These are phyloP conservation scores for Diaporthe humulicola DNA, from an alignment of 2,329 filamentous ascomycete species.

Conservation along the genomic window DNA sequence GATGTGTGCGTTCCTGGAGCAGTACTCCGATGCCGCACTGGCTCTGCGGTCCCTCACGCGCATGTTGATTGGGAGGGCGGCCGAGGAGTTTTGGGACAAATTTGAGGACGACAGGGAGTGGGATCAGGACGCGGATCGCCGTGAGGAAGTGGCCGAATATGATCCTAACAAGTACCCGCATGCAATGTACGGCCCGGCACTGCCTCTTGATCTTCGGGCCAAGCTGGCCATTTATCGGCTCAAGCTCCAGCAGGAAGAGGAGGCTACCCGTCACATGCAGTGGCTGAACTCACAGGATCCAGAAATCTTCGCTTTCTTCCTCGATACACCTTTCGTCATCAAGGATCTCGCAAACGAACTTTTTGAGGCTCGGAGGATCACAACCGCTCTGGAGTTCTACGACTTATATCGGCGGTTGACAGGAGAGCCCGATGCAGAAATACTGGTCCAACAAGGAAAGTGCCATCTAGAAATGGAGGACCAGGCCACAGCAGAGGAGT, in stretches of 20 bases:
- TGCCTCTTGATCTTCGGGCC: slow-evolving; percentile 86
- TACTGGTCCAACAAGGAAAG: slow-evolving; percentile 69
- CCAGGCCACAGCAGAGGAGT: slow-evolving; percentile 79
- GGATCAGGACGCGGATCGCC: slow-evolving; percentile 80
- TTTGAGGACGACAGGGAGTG: slow-evolving; percentile 88
- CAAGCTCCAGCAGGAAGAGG: slow-evolving; percentile 74
- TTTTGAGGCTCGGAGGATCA: slow-evolving; percentile 51
- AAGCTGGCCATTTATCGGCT: slow-evolving; percentile 89
- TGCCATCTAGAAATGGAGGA: slow-evolving; percentile 78
- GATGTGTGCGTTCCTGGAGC: slow-evolving; percentile 75
- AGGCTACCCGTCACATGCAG: slow-evolving; percentile 81
- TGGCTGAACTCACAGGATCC: slow-evolving; percentile 76
- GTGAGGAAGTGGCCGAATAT: slow-evolving; percentile 73
- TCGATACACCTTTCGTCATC: slow-evolving; percentile 83
- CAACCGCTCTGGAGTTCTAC: slow-evolving; percentile 68
- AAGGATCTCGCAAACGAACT: slow-evolving; percentile 72
- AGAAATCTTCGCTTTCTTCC: slow-evolving; percentile 63
- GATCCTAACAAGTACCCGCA: slow-evolving; percentile 63
- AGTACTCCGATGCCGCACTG: slow-evolving; percentile 75
- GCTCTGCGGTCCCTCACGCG: slow-evolving; percentile 80
- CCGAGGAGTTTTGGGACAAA: slow-evolving; percentile 83
- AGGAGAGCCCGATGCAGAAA: slow-evolving; percentile 63
- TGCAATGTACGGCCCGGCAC: slow-evolving; percentile 76
- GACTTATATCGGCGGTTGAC: slow-evolving; percentile 64
- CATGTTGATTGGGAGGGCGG: slow-evolving; percentile 83